Evolutionary conservation across 352 stramenopile genomes (phyloP).

Genomic region (Globisporangium cylindrosporum): DNA sequence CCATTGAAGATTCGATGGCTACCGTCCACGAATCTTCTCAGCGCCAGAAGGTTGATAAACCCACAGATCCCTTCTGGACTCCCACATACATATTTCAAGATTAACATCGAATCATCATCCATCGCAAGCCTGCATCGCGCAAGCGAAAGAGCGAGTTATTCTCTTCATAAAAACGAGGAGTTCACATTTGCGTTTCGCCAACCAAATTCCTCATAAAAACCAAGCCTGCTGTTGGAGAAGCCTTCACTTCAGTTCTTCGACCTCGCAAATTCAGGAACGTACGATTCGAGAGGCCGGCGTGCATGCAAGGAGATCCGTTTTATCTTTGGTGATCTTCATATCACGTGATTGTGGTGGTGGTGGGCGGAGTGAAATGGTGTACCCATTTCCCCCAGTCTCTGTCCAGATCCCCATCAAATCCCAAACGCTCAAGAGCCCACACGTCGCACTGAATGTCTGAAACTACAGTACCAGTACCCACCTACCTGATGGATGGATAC

Average conservation of each 20-base stretch:
- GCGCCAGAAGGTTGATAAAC: neutral
- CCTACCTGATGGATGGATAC: neutral
- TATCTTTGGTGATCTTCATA: neutral
- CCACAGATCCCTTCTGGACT: neutral
- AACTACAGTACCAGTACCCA: neutral
- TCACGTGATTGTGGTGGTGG: neutral
- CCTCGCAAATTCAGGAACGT: neutral
- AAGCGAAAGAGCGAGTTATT: slow-evolving; percentile 2
- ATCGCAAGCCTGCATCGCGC: no score
- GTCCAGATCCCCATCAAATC: neutral
- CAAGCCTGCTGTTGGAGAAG: neutral
- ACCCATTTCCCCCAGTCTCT: neutral
- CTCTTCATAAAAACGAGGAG: neutral
- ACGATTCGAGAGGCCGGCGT: neutral
- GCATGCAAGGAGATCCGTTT: neutral
- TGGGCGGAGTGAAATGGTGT: neutral
- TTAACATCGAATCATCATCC: no score
- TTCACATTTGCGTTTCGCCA: neutral
- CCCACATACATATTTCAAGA: neutral
- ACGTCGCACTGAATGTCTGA: neutral
- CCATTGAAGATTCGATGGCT: neutral
- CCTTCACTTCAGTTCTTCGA: neutral
- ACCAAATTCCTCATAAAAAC: neutral
- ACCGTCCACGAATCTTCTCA: neutral
- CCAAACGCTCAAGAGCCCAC: no score